A percentile compares a stretch with the other conserved stretches of the same genome.
These are phyloP conservation scores for Stephania cephalantha DNA, from an alignment of 164 flowering plant species.

Conservation along the genomic window DNA sequence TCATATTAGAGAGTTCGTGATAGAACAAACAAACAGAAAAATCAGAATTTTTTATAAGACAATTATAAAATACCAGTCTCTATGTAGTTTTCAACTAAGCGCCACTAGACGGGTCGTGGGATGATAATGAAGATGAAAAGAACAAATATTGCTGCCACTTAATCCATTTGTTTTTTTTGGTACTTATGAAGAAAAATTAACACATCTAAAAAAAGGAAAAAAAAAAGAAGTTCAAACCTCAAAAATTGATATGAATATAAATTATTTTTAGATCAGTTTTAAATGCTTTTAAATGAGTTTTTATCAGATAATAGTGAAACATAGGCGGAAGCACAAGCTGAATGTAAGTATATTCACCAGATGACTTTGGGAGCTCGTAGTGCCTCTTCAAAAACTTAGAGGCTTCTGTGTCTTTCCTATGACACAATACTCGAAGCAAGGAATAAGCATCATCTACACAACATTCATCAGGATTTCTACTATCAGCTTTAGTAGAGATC, in stretches of 20 bases:
- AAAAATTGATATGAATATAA: neutral
- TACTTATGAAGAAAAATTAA: too few species aligned
- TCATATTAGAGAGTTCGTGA: neutral
- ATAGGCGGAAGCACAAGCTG: neutral
- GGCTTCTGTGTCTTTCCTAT: slow-evolving; percentile 75
- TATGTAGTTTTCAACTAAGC: too few species aligned
- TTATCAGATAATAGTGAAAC: neutral
- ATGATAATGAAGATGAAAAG: too few species aligned
- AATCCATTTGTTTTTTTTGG: too few species aligned
- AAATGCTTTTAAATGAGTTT: neutral
- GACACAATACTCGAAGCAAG: slow-evolving; percentile 67
- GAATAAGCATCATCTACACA: slow-evolving; percentile 51
- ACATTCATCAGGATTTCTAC: slow-evolving; percentile 23
- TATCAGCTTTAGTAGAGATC: slow-evolving; percentile 34
- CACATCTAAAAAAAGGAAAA: too few species aligned
- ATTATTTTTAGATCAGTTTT: neutral
- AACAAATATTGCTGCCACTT: too few species aligned
- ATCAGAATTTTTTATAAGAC: neutral
- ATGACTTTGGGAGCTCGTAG: slow-evolving; percentile 72
- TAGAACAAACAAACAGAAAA: neutral
- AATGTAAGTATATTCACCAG: slow-evolving; percentile 36
- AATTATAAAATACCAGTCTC: too few species aligned
- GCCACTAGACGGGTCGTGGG: too few species aligned
- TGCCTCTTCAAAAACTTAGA: slow-evolving; percentile 65
- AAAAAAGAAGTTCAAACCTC: too few species aligned